Conservation (phyloP, 2,329 filamentous ascomycete genomes). For the Ceratocystis cubensis region DNA sequence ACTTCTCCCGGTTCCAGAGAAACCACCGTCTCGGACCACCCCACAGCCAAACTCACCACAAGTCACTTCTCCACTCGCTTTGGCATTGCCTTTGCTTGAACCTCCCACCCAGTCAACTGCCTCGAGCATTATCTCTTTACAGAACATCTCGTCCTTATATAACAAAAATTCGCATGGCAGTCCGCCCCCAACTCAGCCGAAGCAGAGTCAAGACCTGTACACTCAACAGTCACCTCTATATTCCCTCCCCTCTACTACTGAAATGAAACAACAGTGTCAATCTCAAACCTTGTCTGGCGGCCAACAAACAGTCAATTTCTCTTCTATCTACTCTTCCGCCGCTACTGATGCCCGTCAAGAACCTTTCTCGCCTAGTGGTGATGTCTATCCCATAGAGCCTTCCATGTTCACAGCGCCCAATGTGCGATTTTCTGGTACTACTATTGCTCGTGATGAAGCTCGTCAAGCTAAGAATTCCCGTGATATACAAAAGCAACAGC, state of each 20-base stretch:
- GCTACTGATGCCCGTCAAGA: not conserved
- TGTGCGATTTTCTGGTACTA: not conserved
- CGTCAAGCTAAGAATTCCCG: not conserved
- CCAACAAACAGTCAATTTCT: not conserved
- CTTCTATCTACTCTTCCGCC: not conserved
- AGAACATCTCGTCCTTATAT: not conserved
- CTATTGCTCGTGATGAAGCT: not conserved
- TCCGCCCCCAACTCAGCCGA: not conserved
- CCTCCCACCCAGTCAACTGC: not conserved
- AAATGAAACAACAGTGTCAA: not conserved
- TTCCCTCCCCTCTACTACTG: not conserved
- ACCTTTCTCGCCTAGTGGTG: not conserved
- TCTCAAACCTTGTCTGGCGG: not conserved
- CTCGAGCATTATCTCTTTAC: not conserved
- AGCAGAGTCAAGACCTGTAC: not conserved
- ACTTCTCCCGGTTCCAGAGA: not conserved
- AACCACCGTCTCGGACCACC: not conserved
- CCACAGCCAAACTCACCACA: not conserved
- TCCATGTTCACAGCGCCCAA: not conserved
- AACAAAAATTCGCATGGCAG: not conserved
- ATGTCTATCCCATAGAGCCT: not conserved
- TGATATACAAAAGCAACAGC: not conserved
- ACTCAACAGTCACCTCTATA: not conserved
- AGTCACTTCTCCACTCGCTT: not conserved
- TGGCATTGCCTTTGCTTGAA: not conserved